phyloP scores from a whole-genome alignment of 2,329 filamentous ascomycete species.

The Diatrype stigma region DNA sequence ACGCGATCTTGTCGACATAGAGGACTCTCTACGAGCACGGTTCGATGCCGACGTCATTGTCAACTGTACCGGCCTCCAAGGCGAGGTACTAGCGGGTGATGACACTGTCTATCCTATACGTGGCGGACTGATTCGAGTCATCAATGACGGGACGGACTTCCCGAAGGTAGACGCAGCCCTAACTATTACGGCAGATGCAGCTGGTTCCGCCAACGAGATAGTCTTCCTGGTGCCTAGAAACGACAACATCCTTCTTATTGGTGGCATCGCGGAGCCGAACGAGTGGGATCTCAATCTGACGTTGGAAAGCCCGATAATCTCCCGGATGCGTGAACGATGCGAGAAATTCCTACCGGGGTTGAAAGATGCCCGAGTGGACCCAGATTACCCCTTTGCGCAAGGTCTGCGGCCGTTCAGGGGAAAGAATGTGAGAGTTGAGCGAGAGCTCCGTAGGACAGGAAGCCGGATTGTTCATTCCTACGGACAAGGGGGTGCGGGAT shows the following conservation, averaged over 20 bases:
- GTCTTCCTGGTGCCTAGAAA: constrained; percentile 41
- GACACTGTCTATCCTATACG: constrained; percentile 37
- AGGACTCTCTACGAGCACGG: constrained; percentile 26
- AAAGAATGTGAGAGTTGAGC: constrained; percentile 38
- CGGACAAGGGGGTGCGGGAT: constrained; percentile 41
- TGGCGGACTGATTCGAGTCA: constrained; percentile 39
- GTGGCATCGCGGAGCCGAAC: constrained; percentile 33
- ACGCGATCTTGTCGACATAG: constrained; percentile 31
- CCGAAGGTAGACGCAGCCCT: constrained; percentile 36
- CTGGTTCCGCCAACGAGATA: constrained; percentile 32
- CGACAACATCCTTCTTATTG: constrained; percentile 39
- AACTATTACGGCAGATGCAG: constrained; percentile 36
- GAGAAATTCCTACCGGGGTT: constrained; percentile 37
- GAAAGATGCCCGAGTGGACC: constrained; percentile 35
- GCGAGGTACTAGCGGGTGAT: constrained; percentile 33
- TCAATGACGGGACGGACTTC: constrained; percentile 40
- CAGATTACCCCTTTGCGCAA: constrained; percentile 38
- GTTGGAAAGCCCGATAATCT: constrained; percentile 34
- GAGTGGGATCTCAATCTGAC: constrained; percentile 34
- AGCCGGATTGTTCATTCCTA: constrained; percentile 40
- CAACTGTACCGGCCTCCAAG: constrained; percentile 38
- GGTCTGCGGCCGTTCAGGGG: constrained; percentile 37
- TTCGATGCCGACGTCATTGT: constrained; percentile 39
- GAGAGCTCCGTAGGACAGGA: constrained; percentile 30
- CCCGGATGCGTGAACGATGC: constrained; percentile 38